These are phyloP conservation scores for Spatholobus suberectus DNA, from an alignment of 306 rosid species.

Conservation along the genomic window DNA sequence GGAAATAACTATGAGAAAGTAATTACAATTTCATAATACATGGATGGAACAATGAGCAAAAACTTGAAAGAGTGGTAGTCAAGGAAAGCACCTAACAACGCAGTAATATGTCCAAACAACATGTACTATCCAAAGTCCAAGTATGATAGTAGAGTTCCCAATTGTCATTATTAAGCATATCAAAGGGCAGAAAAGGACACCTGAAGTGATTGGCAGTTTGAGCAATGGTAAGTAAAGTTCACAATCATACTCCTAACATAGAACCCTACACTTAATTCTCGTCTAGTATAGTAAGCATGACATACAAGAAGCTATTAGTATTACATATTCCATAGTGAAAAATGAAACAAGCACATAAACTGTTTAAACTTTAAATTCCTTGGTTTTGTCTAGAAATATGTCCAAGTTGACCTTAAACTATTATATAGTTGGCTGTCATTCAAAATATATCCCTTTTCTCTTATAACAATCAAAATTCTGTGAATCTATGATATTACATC, in stretches of 20 bases:
- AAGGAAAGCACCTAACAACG: slow-evolving; percentile 67
- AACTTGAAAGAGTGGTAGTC: slow-evolving; percentile 18
- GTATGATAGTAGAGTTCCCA: slow-evolving; percentile 75
- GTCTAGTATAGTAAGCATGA: slow-evolving; percentile 16
- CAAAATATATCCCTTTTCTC: background rate
- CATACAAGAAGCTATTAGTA: background rate
- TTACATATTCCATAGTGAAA: background rate
- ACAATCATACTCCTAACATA: slow-evolving; percentile 24
- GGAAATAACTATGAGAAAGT: slow-evolving; percentile 40
- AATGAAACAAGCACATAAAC: slow-evolving; percentile 29
- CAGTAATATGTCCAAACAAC: slow-evolving; percentile 74
- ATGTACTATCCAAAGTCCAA: slow-evolving; percentile 89
- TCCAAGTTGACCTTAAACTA: background rate
- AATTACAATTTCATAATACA: slow-evolving; percentile 22
- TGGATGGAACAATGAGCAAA: background rate
- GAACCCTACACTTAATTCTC: slow-evolving; percentile 30
- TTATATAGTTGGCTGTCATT: background rate
- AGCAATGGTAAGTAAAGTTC: slow-evolving; percentile 23
- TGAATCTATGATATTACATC: background rate
- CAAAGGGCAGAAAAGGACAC: slow-evolving; percentile 74
- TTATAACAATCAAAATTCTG: background rate
- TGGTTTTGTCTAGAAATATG: background rate
- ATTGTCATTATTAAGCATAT: slow-evolving; percentile 71
- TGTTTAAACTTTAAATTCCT: slow-evolving; percentile 8
- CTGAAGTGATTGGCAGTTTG: slow-evolving; percentile 60